Base-by-base conservation (phyloP, 2,329 filamentous ascomycete species). In the Fusarium papillatum region DNA sequence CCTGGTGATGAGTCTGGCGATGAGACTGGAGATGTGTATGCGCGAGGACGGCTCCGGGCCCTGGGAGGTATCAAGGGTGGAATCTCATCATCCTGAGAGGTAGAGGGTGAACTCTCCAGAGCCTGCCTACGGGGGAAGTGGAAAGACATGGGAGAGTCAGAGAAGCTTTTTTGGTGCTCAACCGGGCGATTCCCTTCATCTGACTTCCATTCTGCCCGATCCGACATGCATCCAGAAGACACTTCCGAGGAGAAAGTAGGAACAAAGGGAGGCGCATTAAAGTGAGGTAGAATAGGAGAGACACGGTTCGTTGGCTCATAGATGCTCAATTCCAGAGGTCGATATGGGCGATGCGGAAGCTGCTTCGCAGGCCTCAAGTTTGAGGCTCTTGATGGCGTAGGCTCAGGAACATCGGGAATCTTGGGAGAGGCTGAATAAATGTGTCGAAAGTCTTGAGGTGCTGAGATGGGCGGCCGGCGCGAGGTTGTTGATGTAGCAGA, bases 391-490 rank as follows among this genome's bases (percentile, higher is more conserved):
- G 73, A 74, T 26, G 77, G 77, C 13, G 76, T 76, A 26, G 76
- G 71, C 34, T 74, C 71, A 19, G 77, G 68, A 57, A 64, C 57
- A 17, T 75, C 76, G 29, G 83, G 81, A 64, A 85, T 83, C 60
- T 86, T 84, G 68, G 84, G 84, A n/a, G 86, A 83, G 59, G 85
- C 85, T 22, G 88, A 88, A 66, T 88, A 83, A 61, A 93, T 76
- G 83, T 93, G 91, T 59, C 88, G 88, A 78, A 93, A 93, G 80
- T 93, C 86, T 60, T 87, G 87, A 5, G 91, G 91, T 24, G 85
- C 85, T 50, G 90, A 92, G 78, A 93, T 93, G 71, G 85, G 85
- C 80, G 88, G 88, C 81, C 88, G 85, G 82, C 87, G 89, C 79
- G 87, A 83, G 53, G 85, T 83, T 64, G 85, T 53, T 29, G 48